These are phyloP conservation scores for Botrytis paeoniae DNA, from an alignment of 2,329 filamentous ascomycete genomes.

Conservation along the genomic window DNA sequence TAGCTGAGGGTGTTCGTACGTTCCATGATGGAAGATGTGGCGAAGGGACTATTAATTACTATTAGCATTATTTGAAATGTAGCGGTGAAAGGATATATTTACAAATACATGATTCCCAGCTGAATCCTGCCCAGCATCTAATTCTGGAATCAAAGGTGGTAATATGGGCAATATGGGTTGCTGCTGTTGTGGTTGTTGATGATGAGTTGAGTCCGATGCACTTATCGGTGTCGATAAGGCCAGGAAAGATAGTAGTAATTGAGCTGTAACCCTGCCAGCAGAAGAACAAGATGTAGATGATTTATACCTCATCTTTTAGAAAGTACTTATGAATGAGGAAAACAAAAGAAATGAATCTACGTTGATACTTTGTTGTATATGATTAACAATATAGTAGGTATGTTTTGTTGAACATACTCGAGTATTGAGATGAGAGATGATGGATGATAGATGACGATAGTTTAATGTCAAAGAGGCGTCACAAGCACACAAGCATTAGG, in stretches of 20 bases:
- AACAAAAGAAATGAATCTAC: not conserved
- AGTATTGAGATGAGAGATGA: not conserved
- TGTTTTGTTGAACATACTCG: not conserved
- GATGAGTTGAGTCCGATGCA: slow-evolving; percentile 36
- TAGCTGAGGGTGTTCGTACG: slow-evolving; percentile 71
- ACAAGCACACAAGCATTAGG: slow-evolving; percentile 1
- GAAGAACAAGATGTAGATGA: slow-evolving; percentile 48
- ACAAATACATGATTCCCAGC: slow-evolving; percentile 53
- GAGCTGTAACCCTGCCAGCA: slow-evolving; percentile 56
- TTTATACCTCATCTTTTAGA: slow-evolving; percentile 19
- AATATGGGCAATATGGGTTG: slow-evolving; percentile 40
- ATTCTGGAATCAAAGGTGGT: slow-evolving; percentile 37
- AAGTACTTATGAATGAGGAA: slow-evolving; percentile 15
- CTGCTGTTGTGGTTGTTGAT: slow-evolving; percentile 47
- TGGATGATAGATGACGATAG: not conserved
- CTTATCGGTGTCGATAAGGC: slow-evolving; percentile 51
- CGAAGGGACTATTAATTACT: slow-evolving; percentile 56
- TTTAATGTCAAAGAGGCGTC: not conserved
- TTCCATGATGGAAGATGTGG: slow-evolving; percentile 91
- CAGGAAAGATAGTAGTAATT: slow-evolving; percentile 60
- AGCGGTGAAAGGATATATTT: slow-evolving; percentile 27
- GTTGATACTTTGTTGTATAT: not conserved
- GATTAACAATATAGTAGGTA: not conserved
- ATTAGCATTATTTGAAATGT: slow-evolving; percentile 21
- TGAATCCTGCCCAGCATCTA: slow-evolving; percentile 47